Evolutionary conservation across 352 stramenopile genomes (phyloP).

Genomic region (Aphanomyces euteiches): DNA sequence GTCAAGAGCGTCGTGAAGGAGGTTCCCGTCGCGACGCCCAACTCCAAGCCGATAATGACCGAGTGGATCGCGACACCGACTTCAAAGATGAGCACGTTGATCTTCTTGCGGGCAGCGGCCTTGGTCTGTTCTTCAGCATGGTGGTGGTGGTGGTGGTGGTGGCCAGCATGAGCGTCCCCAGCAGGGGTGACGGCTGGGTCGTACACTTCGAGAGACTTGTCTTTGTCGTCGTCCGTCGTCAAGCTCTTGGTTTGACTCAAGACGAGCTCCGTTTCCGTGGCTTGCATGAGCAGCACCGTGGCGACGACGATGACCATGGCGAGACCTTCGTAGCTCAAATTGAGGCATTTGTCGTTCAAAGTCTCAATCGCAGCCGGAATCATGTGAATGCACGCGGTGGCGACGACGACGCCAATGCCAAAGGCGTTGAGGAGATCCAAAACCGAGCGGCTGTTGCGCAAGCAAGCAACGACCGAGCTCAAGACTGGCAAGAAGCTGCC

Average conservation of each 20-base stretch:
- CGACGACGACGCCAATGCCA: background rate
- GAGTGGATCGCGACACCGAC: slow-evolving; percentile 32
- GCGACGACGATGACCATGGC: slow-evolving; percentile 17
- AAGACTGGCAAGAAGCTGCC: no score
- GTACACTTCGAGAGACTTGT: no score
- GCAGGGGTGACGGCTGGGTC: no score
- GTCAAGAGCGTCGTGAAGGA: slow-evolving; percentile 29
- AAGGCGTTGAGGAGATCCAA: slow-evolving; percentile 30
- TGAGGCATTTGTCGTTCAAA: background rate
- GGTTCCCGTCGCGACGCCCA: slow-evolving; percentile 24
- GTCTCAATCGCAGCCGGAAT: no score
- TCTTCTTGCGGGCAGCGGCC: slow-evolving; percentile 20
- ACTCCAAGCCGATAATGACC: slow-evolving; percentile 34
- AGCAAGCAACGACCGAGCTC: no score
- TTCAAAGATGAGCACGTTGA: slow-evolving; percentile 30
- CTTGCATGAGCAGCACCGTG: slow-evolving; percentile 17
- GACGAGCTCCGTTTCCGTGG: slow-evolving; percentile 21
- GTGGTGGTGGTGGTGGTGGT: slow-evolving; percentile 25
- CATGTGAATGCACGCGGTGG: no score
- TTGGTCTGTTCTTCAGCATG: background rate
- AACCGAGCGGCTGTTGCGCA: no score
- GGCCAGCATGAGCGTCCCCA: no score
- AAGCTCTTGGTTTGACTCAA: slow-evolving; percentile 32
- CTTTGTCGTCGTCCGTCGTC: slow-evolving; percentile 28
- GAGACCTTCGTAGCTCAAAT: slow-evolving; percentile 13